Conservation (phyloP, 768 basidiomycete genomes). For the Cyclocybe aegerita region DNA sequence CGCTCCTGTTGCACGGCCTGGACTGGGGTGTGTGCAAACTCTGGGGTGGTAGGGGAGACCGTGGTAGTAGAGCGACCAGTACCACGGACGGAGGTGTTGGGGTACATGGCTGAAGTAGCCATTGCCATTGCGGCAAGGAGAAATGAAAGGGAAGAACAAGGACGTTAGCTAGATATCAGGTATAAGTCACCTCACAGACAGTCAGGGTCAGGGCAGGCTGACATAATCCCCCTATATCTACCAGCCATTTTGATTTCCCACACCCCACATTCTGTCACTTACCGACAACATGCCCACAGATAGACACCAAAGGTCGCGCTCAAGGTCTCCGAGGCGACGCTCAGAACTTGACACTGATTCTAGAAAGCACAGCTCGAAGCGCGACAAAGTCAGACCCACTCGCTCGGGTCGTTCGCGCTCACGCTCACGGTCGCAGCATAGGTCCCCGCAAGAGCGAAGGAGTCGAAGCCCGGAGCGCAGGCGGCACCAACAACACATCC, state of each 20-base stretch:
- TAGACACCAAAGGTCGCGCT: slow-evolving; percentile 20
- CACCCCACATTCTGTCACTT: neutral
- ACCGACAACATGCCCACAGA: slow-evolving; percentile 17
- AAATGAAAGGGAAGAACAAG: slow-evolving; percentile 14
- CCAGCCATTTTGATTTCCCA: neutral
- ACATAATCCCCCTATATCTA: slow-evolving; percentile 2
- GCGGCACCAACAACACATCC: slow-evolving; percentile 23
- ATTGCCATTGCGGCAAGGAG: slow-evolving; percentile 26
- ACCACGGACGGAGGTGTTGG: slow-evolving; percentile 21
- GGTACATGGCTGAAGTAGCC: slow-evolving; percentile 29
- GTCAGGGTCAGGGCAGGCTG: neutral
- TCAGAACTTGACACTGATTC: slow-evolving; percentile 5
- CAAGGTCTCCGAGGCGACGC: slow-evolving; percentile 20
- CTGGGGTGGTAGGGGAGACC: neutral
- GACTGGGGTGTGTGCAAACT: neutral
- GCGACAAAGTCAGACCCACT: slow-evolving; percentile 12
- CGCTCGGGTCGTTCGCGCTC: slow-evolving; percentile 20
- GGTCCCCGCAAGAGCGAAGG: slow-evolving; percentile 22
- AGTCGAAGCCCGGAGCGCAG: slow-evolving; percentile 33
- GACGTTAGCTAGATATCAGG: slow-evolving; percentile 3
- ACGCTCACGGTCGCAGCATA: slow-evolving; percentile 20
- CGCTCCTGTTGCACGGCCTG: slow-evolving; percentile 16
- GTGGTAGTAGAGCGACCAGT: neutral
- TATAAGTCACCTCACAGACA: neutral
- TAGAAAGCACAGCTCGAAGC: slow-evolving; percentile 1